Base-by-base conservation (phyloP, 768 basidiomycete genomes). In the Solioccasus polychromus region DNA sequence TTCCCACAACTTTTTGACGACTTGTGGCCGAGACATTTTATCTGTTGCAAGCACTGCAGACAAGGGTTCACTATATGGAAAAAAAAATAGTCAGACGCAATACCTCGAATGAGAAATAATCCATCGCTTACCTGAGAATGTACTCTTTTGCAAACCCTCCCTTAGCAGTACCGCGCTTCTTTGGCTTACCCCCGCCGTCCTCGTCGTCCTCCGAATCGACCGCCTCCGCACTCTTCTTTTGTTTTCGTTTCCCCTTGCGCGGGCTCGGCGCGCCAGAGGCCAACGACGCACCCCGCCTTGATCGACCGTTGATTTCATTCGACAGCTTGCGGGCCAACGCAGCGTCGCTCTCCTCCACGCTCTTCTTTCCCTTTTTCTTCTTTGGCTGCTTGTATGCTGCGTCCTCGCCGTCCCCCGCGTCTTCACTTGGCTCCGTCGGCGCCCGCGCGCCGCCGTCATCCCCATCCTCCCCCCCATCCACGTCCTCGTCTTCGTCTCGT, bases 1-100 rank as follows among this genome's bases (percentile, higher is more conserved):
- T 11, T 77, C 80, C 93, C 93, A 96, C 10, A 96, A 69, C 45
- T 80, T 80, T 64, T 95, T 95, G 37, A 96, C 93, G 32, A 89
- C 86, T 61, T 93, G 90, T 5, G 91, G 90, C 22, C 93, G 82
- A 32, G 92, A 89, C 38, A 93, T 67, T 57, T 76, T 79, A 19
- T 82, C 78, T 30, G 75, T 71, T 18, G 79, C 73, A n/a, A 91
- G 64, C 20, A 96, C 68, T 11, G 76, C 76, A 2, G 88, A 79
- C 20, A 96, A 69, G 15, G 89, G 82, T 53, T 76, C 82, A 55
- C 92, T 94, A 25, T 25, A 35, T 38, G 3, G 40, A 4, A n/a
- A 52, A 14, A 8, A 3, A 44, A 29, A 39, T 26, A 17, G 41
- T 48, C 45, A 41, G 38, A 43, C 26, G 10, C 44, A 48, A 2